A percentile compares a stretch with the other conserved stretches of the same genome.
These are phyloP conservation scores for Tinospora cordifolia DNA, from an alignment of 164 flowering plant species.

Conservation along the genomic window DNA sequence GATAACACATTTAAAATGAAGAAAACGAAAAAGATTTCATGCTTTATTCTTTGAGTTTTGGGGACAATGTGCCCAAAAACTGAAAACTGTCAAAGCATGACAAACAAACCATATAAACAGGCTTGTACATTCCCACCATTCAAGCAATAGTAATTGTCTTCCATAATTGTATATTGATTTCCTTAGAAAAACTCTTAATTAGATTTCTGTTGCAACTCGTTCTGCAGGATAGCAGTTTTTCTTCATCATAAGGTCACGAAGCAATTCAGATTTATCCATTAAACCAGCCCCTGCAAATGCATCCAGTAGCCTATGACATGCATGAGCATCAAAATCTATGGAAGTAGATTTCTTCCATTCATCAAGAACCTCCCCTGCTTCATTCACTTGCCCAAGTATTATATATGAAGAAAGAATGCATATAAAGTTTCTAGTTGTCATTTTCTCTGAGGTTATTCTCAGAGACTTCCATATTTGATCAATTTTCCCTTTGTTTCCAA, in stretches of 20 bases:
- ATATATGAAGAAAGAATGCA: conserved; percentile 66
- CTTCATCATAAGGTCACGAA: conserved; percentile 34
- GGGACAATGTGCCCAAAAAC: background rate
- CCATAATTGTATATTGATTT: background rate
- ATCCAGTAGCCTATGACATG: conserved; percentile 42
- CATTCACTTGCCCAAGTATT: conserved; percentile 62
- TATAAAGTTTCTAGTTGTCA: conserved; percentile 62
- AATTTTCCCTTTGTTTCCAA: conserved; percentile 56
- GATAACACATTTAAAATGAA: background rate
- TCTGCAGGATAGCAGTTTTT: conserved; percentile 26
- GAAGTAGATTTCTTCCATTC: conserved; percentile 68
- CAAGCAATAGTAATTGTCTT: background rate
- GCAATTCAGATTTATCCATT: conserved; percentile 36
- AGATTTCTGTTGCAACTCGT: conserved; percentile 15
- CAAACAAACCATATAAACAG: background rate
- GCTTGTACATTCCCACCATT: background rate
- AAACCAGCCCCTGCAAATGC: conserved; percentile 46
- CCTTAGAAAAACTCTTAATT: background rate
- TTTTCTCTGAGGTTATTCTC: conserved; percentile 57
- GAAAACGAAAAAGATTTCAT: background rate
- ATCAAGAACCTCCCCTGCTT: conserved; percentile 57
- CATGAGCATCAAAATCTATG: conserved; percentile 38
- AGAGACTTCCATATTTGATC: conserved; percentile 79
- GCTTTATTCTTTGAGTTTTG: background rate
- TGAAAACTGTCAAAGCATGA: background rate